Evolutionary conservation across 768 basidiomycete species (phyloP), one percentile per base, ranked within the genome.

Genomic region (Auricularia heimuer): DNA sequence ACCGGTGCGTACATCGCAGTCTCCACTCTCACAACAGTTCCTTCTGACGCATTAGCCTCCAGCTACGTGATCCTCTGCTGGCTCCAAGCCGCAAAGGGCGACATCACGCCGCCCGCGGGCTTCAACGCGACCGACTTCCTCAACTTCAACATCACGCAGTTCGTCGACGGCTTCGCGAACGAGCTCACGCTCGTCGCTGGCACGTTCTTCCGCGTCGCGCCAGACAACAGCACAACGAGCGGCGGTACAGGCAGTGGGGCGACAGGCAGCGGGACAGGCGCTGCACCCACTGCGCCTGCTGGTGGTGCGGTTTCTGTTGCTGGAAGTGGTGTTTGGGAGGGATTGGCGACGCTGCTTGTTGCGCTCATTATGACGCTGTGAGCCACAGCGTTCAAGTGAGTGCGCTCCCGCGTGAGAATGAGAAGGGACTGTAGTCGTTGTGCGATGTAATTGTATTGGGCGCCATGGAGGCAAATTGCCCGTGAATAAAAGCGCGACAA

Each of bases 91-190:
- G 2, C 37, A 3, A 14, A 29, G 0, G 64, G 64, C 51, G 47
- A 51, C 21, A n/a, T 65, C 44, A 62, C 64, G 12, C 36, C 64
- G 16, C 61, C 64, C 14, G 37, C 16, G 18, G 37, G 60, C 6
- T 65, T 65, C 61, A n/a, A 61, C 34, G 47, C 45, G 24, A 12
- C n/a, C 33, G 33, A 64, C 33, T 33, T 37, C 29, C 47, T 36
- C 12, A 62, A 65, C 44, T 65, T 65, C 64, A 65, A 62, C 64
- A 44, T 65, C 60, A 62, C 60, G 3, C 6, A 10, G 16, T 65
- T 65, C 29, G 60, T 65, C 36, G 6, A 14, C 24, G 64, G 37
- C 10, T 42, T 14, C 10, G 37, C 42, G 34, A 62, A 29, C 44
- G 29, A 35, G 16, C 44, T 65, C 33, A 65, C 64, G 8, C 54